phyloP scores from a whole-genome alignment of 2,329 filamentous ascomycete genomes.

The Fusarium compactum region DNA sequence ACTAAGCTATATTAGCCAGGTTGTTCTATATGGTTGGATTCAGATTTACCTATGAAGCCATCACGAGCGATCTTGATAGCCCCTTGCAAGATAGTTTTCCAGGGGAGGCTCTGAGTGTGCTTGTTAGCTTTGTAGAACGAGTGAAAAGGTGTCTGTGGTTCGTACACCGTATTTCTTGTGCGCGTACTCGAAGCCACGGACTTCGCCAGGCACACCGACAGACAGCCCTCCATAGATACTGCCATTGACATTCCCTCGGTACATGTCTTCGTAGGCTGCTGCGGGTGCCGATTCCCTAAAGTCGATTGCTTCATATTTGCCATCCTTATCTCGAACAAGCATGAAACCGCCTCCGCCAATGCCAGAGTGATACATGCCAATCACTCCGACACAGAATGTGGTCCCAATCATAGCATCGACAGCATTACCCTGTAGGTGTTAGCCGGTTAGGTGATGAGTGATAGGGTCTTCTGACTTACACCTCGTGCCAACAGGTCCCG shows the following conservation, averaged over 20 bases:
- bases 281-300: constrained; percentile 90
- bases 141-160: not conserved
- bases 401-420: constrained; percentile 82
- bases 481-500: constrained; percentile 68
- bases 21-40: not conserved
- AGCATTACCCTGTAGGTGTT: constrained; percentile 71
- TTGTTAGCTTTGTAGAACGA: constrained; percentile 3
- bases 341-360: constrained; percentile 94
- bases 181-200: constrained; percentile 82
- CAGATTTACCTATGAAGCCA: constrained; percentile 69
- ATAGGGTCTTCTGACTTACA: constrained; percentile 51
- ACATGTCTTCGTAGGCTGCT: constrained; percentile 88
- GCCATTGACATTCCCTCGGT: constrained; percentile 72
- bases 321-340: constrained; percentile 78
- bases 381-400: constrained; percentile 79
- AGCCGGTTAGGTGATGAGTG: not conserved
- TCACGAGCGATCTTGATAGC: constrained; percentile 79
- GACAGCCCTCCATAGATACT: constrained; percentile 81
- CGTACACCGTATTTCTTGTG: constrained; percentile 77
- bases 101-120: constrained; percentile 64
- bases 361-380: constrained; percentile 83
- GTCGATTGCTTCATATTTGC: constrained; percentile 87
- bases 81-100: constrained; percentile 78
- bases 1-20: constrained; percentile 57
- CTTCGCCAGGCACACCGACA: constrained; percentile 77